These are phyloP conservation scores for Limtongia smithiae DNA, from an alignment of 805 yeast species.

Conservation along the genomic window DNA sequence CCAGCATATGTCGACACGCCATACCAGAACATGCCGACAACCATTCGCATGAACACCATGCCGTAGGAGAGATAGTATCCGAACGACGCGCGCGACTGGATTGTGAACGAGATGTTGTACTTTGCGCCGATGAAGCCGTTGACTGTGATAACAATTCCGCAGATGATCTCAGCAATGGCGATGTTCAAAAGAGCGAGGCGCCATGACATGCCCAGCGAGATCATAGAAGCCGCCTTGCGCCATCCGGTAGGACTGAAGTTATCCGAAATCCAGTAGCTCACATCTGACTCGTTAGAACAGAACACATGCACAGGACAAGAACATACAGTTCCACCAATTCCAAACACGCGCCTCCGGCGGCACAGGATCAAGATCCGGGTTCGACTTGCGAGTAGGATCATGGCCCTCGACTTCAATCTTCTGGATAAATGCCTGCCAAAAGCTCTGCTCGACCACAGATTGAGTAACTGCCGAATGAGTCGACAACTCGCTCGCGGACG, in stretches of 20 bases:
- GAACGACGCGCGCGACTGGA: conserved; percentile 44
- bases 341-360: conserved; percentile 26
- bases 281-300: too few species aligned
- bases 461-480: too few species aligned
- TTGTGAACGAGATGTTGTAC: conserved; percentile 51
- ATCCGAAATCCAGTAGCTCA: conserved; percentile 29
- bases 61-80: conserved; percentile 47
- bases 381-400: conserved; percentile 1
- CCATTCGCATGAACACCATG: conserved; percentile 49
- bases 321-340: conserved; percentile 23
- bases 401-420: conserved; percentile 11
- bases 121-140: conserved; percentile 48
- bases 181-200: conserved; percentile 45
- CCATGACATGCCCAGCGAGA: conserved; percentile 44
- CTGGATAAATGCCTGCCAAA: conserved; percentile 8
- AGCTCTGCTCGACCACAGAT: too few species aligned
- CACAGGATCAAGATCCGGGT: conserved; percentile 28
- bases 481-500: too few species aligned
- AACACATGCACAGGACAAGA: too few species aligned
- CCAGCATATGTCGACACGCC: conserved; percentile 73
- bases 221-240: conserved; percentile 43
- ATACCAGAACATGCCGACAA: conserved; percentile 68
- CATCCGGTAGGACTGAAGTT: conserved; percentile 40
- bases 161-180: conserved; percentile 42
- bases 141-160: conserved; percentile 41